Evolutionary conservation across 306 rosid genomes (phyloP).

Genomic region (Rosa multiflora): DNA sequence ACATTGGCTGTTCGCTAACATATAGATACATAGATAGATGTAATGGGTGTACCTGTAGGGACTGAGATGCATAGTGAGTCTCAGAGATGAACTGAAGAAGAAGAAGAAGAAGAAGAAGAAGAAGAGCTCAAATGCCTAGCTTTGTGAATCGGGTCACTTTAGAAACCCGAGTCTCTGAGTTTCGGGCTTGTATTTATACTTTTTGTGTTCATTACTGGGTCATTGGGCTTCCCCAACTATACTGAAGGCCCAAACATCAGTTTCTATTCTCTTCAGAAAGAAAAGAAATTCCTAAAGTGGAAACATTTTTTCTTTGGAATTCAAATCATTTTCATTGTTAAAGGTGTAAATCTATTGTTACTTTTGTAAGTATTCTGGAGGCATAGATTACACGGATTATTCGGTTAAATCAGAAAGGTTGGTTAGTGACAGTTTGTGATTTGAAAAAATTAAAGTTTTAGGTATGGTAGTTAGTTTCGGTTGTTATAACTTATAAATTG

Average conservation of each 20-base stretch:
- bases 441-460: no score
- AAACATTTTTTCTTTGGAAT: not conserved
- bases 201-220: not conserved
- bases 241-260: not conserved
- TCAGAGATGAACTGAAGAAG: not conserved
- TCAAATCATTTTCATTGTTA: not conserved
- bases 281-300: not conserved
- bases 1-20: not conserved
- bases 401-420: not conserved
- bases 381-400: not conserved
- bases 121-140: no score
- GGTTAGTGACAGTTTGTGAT: not conserved
- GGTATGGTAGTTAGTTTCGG: no score
- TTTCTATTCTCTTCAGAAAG: not conserved
- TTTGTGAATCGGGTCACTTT: not conserved
- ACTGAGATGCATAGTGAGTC: not conserved
- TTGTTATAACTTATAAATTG: not conserved
- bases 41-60: constrained; percentile 5
- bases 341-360: not conserved
- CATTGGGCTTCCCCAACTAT: not conserved
- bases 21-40: not conserved
- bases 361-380: not conserved
- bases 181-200: not conserved
- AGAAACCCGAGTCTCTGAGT: no score
- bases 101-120: constrained; percentile 1